Evolutionary conservation across 306 rosid genomes (phyloP).

Genomic region (Senna tora): DNA sequence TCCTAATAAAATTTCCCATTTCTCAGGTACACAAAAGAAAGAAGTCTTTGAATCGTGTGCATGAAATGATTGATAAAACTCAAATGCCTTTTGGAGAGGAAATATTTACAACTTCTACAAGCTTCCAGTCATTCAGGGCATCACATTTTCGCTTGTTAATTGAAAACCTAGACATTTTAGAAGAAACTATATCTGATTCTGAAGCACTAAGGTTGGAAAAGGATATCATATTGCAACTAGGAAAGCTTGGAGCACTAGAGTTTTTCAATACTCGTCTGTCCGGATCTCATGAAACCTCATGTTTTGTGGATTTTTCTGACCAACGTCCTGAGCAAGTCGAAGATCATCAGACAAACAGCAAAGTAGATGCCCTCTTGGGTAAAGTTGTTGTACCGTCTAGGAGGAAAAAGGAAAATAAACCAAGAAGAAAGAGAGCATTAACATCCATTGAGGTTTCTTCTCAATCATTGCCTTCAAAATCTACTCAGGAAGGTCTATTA

Average conservation of each 20-base stretch:
- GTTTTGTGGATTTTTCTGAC: slow-evolving; percentile 34
- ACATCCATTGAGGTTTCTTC: slow-evolving; percentile 34
- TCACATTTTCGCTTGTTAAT: slow-evolving; percentile 63
- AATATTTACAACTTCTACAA: slow-evolving; percentile 21
- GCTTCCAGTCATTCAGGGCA: slow-evolving; percentile 46
- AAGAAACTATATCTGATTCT: slow-evolving; percentile 73
- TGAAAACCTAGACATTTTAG: slow-evolving; percentile 76
- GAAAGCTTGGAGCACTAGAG: slow-evolving; percentile 77
- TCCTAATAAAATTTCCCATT: slow-evolving; percentile 34
- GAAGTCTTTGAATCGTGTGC: slow-evolving; percentile 41
- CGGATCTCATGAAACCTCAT: slow-evolving; percentile 53
- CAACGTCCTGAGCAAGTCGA: slow-evolving; percentile 33
- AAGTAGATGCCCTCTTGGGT: slow-evolving; percentile 32
- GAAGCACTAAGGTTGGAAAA: slow-evolving; percentile 59
- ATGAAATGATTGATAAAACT: slow-evolving; percentile 37
- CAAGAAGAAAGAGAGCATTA: slow-evolving; percentile 46
- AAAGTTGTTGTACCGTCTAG: slow-evolving; percentile 56
- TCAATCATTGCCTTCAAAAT: slow-evolving; percentile 39
- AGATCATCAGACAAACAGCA: slow-evolving; percentile 39
- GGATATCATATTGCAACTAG: slow-evolving; percentile 63
- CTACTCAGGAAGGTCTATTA: slow-evolving; percentile 36
- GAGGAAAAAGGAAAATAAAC: slow-evolving; percentile 56
- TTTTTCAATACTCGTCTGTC: slow-evolving; percentile 64
- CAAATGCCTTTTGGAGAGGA: slow-evolving; percentile 44
- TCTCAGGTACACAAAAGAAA: slow-evolving; percentile 53